Base-by-base conservation (phyloP, 1,139 yeast genomes). In the Tardiomyces blankii region DNA sequence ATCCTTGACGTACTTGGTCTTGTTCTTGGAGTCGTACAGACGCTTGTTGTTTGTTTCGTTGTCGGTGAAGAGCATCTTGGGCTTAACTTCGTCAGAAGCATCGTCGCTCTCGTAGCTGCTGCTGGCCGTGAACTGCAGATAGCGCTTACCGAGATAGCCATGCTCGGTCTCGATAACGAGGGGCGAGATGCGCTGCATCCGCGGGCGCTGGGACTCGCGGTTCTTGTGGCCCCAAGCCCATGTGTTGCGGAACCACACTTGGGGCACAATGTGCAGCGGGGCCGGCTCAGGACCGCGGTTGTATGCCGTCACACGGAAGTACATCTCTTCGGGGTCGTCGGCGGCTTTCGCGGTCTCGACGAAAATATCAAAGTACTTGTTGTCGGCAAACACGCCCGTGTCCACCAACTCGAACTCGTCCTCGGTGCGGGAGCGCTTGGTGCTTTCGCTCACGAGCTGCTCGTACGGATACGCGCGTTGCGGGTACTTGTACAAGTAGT, bases 311-410 rank as follows among this genome's bases (percentile, higher is more conserved):
- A 89, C 75, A 60, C 96, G 73, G 67, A 89, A 88, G 61, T 76
- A 73, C 54, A 87, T 66, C 57, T 86, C 95, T 54, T 85, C 86
- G 2, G 86, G 84, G 58, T 87, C 88, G 25, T 81, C 81, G 46
- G 79, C 87, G 49, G 80, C 84, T 62, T 89, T 89, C 42, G 95
- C 96, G 81, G 84, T 78, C 66, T 89, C 97, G 59, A 86, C 84
- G 41, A 83, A 86, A 47, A 89, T 82, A 63, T 89, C 97, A 65
- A 87, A 89, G 65, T 89, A 89, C 46, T 85, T 79, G 62, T 82
- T 79, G 47, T 86, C 87, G 46, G 79, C 80, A 58, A 86, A 85
- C 44, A 81, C 69, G 9, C 81, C 88, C 1, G 95, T 83, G 59
- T 85, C 94, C 11, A 76, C 69, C 50, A 86, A 66, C 63, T 86